Conservation (phyloP, 768 basidiomycete genomes). For the Leccinum ochraceum region DNA sequence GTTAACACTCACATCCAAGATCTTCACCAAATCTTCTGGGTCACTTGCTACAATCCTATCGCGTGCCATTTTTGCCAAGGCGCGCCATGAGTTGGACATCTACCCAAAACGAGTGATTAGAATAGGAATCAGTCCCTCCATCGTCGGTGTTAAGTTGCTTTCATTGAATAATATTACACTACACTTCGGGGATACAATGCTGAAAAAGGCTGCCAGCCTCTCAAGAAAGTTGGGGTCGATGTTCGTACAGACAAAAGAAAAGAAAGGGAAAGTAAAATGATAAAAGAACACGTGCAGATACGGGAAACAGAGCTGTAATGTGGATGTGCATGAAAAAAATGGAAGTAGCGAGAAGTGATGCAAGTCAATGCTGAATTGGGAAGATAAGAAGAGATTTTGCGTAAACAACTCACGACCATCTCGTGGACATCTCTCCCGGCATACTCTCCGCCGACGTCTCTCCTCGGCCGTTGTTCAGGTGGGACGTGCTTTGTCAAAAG, state of each 20-base stretch:
- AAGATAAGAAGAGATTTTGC: slow-evolving; percentile 16
- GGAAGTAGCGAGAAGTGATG: slow-evolving; percentile 7
- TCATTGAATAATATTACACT: slow-evolving; percentile 22
- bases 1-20: slow-evolving; percentile 60
- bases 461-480: slow-evolving; percentile 68
- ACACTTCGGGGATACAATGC: slow-evolving; percentile 24
- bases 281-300: slow-evolving; percentile 22
- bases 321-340: slow-evolving; percentile 11
- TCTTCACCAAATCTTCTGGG: slow-evolving; percentile 63
- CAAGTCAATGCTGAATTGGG: slow-evolving; percentile 6
- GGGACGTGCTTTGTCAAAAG: slow-evolving; percentile 85
- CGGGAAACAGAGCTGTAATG: slow-evolving; percentile 24
- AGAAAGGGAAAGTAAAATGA: slow-evolving; percentile 19
- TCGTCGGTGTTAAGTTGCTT: background rate
- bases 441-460: slow-evolving; percentile 79
- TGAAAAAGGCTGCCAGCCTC: slow-evolving; percentile 16
- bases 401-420: slow-evolving; percentile 63
- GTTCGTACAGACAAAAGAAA: slow-evolving; percentile 28
- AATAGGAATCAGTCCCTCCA: slow-evolving; percentile 2
- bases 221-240: slow-evolving; percentile 5
- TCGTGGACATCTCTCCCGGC: slow-evolving; percentile 70
- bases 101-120: slow-evolving; percentile 32
- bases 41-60: slow-evolving; percentile 72
- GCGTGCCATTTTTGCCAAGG: slow-evolving; percentile 80
- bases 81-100: slow-evolving; percentile 90